Base-by-base conservation (phyloP, 345 rosid species). In the Rhizophora mangle region DNA sequence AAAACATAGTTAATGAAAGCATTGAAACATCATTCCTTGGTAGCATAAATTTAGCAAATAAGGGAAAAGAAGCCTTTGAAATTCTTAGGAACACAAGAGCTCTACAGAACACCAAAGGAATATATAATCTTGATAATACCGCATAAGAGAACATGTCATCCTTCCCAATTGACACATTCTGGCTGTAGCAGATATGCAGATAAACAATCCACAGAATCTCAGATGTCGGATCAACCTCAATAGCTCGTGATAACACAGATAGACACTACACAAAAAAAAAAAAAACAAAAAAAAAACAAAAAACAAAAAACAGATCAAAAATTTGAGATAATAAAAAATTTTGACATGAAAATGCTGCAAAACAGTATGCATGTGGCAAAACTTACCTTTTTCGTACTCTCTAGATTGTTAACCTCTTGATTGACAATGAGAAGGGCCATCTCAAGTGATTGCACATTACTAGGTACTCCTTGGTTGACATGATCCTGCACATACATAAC, bases 181-280 rank as follows among this genome's bases (percentile, higher is more conserved):
- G 67, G 80, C 86, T 72, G 72, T 80, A 76, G 82, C 68, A 90
- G 66, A 92, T 77, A 59, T 90, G 79, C 72, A 95, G 86, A 80
- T 95, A 95, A 56, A 82, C 78, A 22, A 82, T 85, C 99, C 99
- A 95, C 73, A 88, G 87, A 76, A 79, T 68, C 81, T 90, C 97
- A 67, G 92, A 90, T 61, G 87, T 63, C 43, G 85, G 89, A 76
- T 87, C 86, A 79, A 72, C 78, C 81, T 92, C 96, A 30, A 95
- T 90, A 65, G 92, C 89, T 68, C 90, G 85, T 73, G 96, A 87
- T 34, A 95, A 84, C 60, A 85, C 51, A 69, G 82, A 76, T 64
- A 95, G 96, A 70, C 96, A 90, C 99, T 95, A 85, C 73, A 79
- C 78, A 75, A 77, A 72, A 24, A 67, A 69, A 78, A 75, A 77